A percentile compares a stretch with the other conserved stretches of the same genome.
These are phyloP conservation scores for Stephanodiscus triporus DNA, from an alignment of 108 stramenopile genomes.

Conservation along the genomic window DNA sequence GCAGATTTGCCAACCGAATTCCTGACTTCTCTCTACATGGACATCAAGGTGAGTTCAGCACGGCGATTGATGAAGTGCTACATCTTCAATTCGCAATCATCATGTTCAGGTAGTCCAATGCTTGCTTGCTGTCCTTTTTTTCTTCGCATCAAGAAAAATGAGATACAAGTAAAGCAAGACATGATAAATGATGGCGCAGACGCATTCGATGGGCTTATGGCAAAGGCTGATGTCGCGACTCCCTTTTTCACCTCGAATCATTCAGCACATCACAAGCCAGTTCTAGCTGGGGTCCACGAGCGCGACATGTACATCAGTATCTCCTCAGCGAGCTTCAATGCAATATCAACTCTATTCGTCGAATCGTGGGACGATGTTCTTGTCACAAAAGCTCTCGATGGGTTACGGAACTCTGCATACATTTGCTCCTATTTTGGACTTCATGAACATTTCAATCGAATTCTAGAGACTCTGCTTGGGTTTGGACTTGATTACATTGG, in stretches of 20 bases:
- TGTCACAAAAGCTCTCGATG: conserved; percentile 74
- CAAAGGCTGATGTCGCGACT: conserved; percentile 59
- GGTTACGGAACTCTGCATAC: conserved; percentile 68
- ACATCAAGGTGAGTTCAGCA: conserved; percentile 49
- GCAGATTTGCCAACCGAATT: conserved; percentile 82
- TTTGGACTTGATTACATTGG: conserved; percentile 75
- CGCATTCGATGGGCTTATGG: conserved; percentile 66
- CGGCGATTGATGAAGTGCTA: neutral
- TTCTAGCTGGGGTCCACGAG: conserved; percentile 82
- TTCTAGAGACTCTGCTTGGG: conserved; percentile 60
- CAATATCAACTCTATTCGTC: conserved; percentile 77
- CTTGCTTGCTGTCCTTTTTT: neutral
- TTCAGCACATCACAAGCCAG: conserved; percentile 53
- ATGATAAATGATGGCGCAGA: conserved; percentile 46
- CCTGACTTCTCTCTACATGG: conserved; percentile 80
- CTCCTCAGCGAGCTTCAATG: conserved; percentile 66
- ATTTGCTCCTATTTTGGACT: conserved; percentile 70
- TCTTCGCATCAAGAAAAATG: conserved; percentile 42
- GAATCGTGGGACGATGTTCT: conserved; percentile 87
- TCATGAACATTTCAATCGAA: conserved; percentile 68
- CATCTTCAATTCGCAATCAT: neutral
- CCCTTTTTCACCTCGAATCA: conserved; percentile 67
- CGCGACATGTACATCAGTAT: conserved; percentile 90
- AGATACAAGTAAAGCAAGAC: conserved; percentile 76
- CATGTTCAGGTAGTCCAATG: neutral